Base-by-base conservation (phyloP, 1,139 yeast species). In the Nakaseomyces bracarensis region DNA sequence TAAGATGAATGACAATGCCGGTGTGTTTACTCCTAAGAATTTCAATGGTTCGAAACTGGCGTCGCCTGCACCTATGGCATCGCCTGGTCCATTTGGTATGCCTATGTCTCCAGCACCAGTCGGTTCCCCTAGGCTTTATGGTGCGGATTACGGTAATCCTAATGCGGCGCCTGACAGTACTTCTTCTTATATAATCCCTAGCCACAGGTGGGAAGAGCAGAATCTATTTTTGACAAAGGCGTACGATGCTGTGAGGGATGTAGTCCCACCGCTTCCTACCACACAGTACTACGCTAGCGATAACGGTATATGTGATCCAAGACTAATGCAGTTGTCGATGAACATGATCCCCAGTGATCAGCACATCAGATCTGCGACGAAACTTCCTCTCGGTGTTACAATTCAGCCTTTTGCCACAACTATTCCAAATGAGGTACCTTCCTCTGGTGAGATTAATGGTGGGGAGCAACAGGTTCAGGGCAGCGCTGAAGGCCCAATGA, bases 231-330 rank as follows among this genome's bases (percentile, higher is more conserved):
- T 61, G 60, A 58, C 63, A 37, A 70, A 69, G 39, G 63, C 74
- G 3, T 86, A 82, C 57, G 68, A 71, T 43, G 82, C 95, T 3
- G 79, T 83, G 56, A 78, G 79, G 55, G 79, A 83, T 53, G 78
- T 83, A 3, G 73, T 75, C 25, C 95, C 97, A 22, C 96, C 97
- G 1, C 70, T 78, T 11, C 81, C 95, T 0, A 84, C 91, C 1
- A 76, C 87, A 1, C 81, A 78, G 50, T 84, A 70, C 56, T 71
- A 70, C 43, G 74, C 82, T 2, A 67, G 75, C 15, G 97, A 91
- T 58, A 95, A 87, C 57, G 95, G 95, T 3, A 75, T 82, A 3
- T 77, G 96, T 2, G 78, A 84, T 23, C 89, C 97, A 11, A 77
- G 85, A 49, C 80, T 79, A 58, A 75, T 84, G 56, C 71, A 95